Conservation (phyloP, 73 alveolate species). For the Paramecium primaurelia region DNA sequence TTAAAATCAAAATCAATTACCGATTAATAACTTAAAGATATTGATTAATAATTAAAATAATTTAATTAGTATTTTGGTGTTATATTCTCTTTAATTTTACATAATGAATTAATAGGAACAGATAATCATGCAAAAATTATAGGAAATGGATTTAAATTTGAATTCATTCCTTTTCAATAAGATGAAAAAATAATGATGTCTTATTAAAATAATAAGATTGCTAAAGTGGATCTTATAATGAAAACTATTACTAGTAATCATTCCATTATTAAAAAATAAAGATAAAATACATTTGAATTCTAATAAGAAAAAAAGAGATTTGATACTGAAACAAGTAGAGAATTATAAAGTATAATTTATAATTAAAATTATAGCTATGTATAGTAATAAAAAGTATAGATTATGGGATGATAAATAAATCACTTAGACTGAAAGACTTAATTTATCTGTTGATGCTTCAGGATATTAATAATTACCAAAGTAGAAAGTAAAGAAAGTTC, state of each 20-base stretch:
- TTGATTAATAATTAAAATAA: not conserved
- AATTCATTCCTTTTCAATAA: not conserved
- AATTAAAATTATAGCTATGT: not conserved
- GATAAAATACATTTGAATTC: not conserved
- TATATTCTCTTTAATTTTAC: not conserved
- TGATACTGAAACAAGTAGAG: not conserved
- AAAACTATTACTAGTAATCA: not conserved
- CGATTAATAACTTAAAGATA: not conserved
- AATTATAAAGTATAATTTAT: not conserved
- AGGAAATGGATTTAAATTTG: not conserved
- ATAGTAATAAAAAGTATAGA: not conserved
- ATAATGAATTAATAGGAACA: not conserved
- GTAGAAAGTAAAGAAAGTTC: not conserved
- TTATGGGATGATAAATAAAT: not conserved
- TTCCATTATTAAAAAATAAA: not conserved
- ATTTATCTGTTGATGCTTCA: not conserved
- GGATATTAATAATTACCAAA: not conserved
- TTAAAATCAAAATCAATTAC: not conserved
- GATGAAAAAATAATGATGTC: not conserved
- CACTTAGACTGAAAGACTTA: not conserved
- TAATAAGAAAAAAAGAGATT: not conserved
- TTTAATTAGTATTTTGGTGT: not conserved
- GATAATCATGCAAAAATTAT: not conserved
- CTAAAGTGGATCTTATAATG: not conserved
- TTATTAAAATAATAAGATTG: not conserved